Base-by-base conservation (phyloP, 2,329 filamentous ascomycete species). In the Arthrobotrys sphaeroides region DNA sequence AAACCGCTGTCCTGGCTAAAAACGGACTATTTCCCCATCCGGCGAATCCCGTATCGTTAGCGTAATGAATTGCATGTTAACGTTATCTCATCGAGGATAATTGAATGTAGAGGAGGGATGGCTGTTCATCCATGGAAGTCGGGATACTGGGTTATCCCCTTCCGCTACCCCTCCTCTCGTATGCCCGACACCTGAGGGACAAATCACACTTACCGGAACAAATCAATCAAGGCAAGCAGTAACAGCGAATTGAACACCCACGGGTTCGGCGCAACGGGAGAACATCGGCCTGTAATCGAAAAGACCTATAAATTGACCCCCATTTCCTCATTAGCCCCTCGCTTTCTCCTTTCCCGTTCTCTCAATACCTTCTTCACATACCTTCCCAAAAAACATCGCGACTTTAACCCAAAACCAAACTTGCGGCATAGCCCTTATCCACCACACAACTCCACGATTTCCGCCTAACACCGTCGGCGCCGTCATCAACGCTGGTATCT, bases 161-260 rank as follows among this genome's bases (percentile, higher is more conserved):
- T 10, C 28, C 28, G 28, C 28, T 33, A 10, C 10, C 10, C 28
- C 28, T 33, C 28, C 28, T 10, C 9, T 18, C 13, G 5, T 13
- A 47, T 5, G 5, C 16, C 5, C 42, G n/a, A n/a, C n/a, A 47
- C 42, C 5, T 5, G n/a, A 20, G 5, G 33, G 16, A 31, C 24
- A 20, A 60, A 28, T 4, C 1, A 3, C 24, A 55, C 65, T 22
- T 66, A 76, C 73, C 73, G 65, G 24, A 76, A 69, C 51, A 76
- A 61, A 61, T 76, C 73, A 9, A 62, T 40, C n/a, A 76, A 47
- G 6, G 73, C 73, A 18, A 76, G 10, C 47, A 76, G 20, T 57
- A 76, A 42, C 16, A 76, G 24, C 9, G 73, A 76, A 43, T 74
- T 76, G 13, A 76, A 76, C 16, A 76, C 59, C 64, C 64, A 69